Base-by-base conservation (phyloP, 371 early-diverging fungal genomes). In the Apophysomyces trapeziformis region DNA sequence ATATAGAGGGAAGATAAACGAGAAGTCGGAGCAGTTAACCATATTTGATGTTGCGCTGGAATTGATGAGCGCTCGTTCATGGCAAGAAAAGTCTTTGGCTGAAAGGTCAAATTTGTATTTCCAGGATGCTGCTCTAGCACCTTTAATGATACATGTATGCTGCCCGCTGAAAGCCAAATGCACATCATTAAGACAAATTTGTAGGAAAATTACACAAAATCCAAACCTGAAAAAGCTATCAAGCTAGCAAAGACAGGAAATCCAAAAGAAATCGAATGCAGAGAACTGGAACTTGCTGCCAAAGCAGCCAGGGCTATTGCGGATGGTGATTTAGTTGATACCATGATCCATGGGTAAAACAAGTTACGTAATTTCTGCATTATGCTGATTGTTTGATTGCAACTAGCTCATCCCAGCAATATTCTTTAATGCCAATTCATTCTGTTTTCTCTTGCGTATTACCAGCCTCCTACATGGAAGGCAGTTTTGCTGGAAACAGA, bases 51-150 rank as follows among this genome's bases (percentile, higher is more conserved):
- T 96, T 21, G 87, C 91, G 4, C 79, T 76, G 37, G 89, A 88
- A 58, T 71, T 95, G 7, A 73, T 99, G 61, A 73, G 78, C 54
- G 65, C 73, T 16, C 64, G 64, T 9, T 69, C 70, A 11, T 92
- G 89, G 80, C 75, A 82, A 38, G 75, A 73, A 9, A 68, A 82
- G 63, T 74, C 78, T 7, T 73, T 98, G 14, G 68, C 75, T 16
- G 93, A 98, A 61, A 95, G 93, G 73, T 83, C 94, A 35, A 95
- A 99, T 35, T 73, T 92, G 13, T 99, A 98, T 76, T 99, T 98
- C 77, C 85, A 92, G 60, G 99, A 99, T 67, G 96, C 90, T 71
- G 75, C 84, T 26, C 71, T 99, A 43, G 81, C 95, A 0, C 97
- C 96, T 38, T 81, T 99, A 50, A 96, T 99, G 92, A 88, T 99